Evolutionary conservation across 176 grass and related monocot genomes (phyloP), one percentile per base, ranked within the genome.

Genomic region (Canna indica): DNA sequence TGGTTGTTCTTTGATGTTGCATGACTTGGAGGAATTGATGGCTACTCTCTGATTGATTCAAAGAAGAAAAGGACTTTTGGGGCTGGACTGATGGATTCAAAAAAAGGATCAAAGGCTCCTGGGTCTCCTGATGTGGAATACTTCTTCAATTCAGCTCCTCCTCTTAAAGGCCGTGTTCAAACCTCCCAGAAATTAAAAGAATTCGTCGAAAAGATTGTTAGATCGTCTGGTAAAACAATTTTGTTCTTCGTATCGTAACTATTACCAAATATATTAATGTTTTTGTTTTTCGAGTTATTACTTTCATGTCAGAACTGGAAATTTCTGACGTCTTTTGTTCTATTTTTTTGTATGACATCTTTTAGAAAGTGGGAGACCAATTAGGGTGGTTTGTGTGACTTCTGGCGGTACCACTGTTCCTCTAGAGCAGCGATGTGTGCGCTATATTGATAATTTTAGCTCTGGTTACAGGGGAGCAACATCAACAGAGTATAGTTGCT

Each of bases 381-480:
- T 77, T 70, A 66, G 81, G 59, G 77, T 91, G 47, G 88, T 90
- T 9, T 96, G 92, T 70, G 88, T 96, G 67, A 96, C 92, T 66
- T 96, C 92, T 32, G 92, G 92, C 47, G 92, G 92, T 31, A 96
- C 92, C 11, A 96, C 83, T 59, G 88, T 96, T 76, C 92, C 88
- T 11, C 80, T 96, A 54, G 88, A 96, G 85, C 88, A 91, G 76
- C 77, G 86, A 29, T 96, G 92, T 74, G 88, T 96, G 41, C 88
- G 88, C 33, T 96, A 96, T 74, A 96, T 96, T 67, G 92, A 96
- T 74, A 91, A 96, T 81, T 96, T 96, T 79, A 96, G 92, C 81
- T 96, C 92, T 56, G 92, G 92, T 66, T 47, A 96, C 78, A 85
- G 88, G 73, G 92, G 92, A 67, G 88, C 92, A 0, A 71, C 88